Percentiles rank a stretch among this genome's conserved stretches.
Conservation (phyloP, 2,329 filamentous ascomycete species). For the Aureobasidium sp. region DNA sequence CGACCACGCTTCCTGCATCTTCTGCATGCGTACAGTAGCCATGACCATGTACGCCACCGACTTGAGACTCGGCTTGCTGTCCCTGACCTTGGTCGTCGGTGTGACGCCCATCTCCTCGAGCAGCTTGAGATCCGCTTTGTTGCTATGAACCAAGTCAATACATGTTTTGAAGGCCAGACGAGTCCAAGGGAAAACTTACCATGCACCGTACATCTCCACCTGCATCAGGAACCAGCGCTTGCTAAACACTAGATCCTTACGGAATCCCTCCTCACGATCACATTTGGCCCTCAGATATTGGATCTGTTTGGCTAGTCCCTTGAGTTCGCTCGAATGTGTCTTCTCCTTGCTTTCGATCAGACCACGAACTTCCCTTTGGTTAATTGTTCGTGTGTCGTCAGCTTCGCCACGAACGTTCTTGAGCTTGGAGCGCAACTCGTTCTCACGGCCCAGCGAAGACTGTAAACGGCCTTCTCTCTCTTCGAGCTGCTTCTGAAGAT, state of each 20-base stretch:
- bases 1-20: slow-evolving; percentile 43
- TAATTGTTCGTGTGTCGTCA: slow-evolving; percentile 21
- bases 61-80: slow-evolving; percentile 41
- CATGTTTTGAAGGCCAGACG: neutral
- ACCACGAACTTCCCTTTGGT: slow-evolving; percentile 28
- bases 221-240: slow-evolving; percentile 77
- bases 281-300: slow-evolving; percentile 80
- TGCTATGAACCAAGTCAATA: slow-evolving; percentile 51
- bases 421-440: slow-evolving; percentile 30
- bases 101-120: slow-evolving; percentile 74
- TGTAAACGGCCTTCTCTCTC: slow-evolving; percentile 28
- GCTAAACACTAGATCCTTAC: slow-evolving; percentile 73
- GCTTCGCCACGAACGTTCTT: slow-evolving; percentile 22
- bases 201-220: slow-evolving; percentile 78
- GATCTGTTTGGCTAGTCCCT: slow-evolving; percentile 81
- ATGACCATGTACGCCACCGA: slow-evolving; percentile 44
- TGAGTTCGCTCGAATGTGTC: slow-evolving; percentile 66
- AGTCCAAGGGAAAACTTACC: slow-evolving; percentile 56
- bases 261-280: slow-evolving; percentile 71
- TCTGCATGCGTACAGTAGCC: slow-evolving; percentile 46
- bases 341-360: slow-evolving; percentile 47
- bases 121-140: slow-evolving; percentile 81
- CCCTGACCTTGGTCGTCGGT: slow-evolving; percentile 39
- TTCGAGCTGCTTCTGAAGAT: slow-evolving; percentile 30
- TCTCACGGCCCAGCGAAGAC: slow-evolving; percentile 27